These are phyloP conservation scores for Leishmania lainsoni DNA, from an alignment of 208 protist species.

Conservation along the genomic window DNA sequence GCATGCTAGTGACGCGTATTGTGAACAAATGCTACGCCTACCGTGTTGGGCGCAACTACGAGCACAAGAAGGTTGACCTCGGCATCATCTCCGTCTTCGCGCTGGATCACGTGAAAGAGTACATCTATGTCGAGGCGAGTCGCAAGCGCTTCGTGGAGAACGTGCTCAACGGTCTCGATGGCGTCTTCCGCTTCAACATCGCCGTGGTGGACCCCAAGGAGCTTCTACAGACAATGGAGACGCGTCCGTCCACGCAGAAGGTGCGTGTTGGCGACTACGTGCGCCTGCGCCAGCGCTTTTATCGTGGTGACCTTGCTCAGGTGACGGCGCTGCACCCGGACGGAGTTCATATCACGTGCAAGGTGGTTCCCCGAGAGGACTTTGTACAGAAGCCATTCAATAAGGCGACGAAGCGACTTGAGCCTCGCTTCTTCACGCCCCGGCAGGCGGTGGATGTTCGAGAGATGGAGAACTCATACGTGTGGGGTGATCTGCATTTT, in stretches of 20 bases:
- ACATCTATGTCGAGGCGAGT: slow-evolving; percentile 92
- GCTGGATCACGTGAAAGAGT: slow-evolving; percentile 91
- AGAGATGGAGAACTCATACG: slow-evolving; percentile 60
- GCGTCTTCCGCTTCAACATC: slow-evolving; percentile 87
- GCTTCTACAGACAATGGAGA: slow-evolving; percentile 91
- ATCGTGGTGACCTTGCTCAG: slow-evolving; percentile 86
- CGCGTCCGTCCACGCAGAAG: slow-evolving; percentile 61
- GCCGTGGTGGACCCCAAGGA: slow-evolving; percentile 83
- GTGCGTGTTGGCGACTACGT: slow-evolving; percentile 81
- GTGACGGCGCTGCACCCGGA: slow-evolving; percentile 67
- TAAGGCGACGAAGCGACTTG: slow-evolving; percentile 68
- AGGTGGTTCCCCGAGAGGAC: slow-evolving; percentile 86
- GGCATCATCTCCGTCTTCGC: slow-evolving; percentile 93
- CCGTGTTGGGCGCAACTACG: slow-evolving; percentile 80
- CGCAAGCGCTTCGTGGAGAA: slow-evolving; percentile 90
- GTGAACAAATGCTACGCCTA: slow-evolving; percentile 93
- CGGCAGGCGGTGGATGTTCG: slow-evolving; percentile 62
- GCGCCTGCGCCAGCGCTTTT: slow-evolving; percentile 79
- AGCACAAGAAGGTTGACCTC: slow-evolving; percentile 79
- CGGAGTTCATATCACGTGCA: slow-evolving; percentile 66
- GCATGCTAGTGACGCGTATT: slow-evolving; percentile 85
- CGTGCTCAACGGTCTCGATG: slow-evolving; percentile 85
- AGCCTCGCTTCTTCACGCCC: slow-evolving; percentile 79
- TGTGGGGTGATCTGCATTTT: slow-evolving; percentile 87
- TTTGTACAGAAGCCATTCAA: slow-evolving; percentile 84